phyloP scores from a whole-genome alignment of 331 rosid genomes.

The Stylosanthes scabra region DNA sequence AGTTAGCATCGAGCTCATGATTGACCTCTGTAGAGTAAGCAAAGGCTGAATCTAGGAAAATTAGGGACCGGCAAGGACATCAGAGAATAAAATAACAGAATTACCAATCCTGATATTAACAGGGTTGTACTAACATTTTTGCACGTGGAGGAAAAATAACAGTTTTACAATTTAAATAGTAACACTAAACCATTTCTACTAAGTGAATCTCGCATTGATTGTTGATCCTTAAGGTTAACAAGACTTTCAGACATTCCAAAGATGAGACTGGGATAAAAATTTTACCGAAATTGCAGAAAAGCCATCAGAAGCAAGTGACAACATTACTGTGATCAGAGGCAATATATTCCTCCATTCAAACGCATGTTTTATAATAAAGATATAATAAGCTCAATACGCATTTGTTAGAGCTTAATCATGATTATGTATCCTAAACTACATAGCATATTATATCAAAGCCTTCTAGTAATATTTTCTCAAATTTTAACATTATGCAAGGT shows the following conservation, averaged over 20 bases:
- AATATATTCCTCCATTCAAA: background rate
- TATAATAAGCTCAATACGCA: constrained; percentile 8
- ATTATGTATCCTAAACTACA: background rate
- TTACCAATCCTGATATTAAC: background rate
- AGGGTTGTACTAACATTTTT: background rate
- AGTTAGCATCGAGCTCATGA: background rate
- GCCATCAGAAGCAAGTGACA: background rate
- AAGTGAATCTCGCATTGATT: background rate
- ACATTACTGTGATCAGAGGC: background rate
- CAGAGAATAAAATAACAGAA: constrained; percentile 11
- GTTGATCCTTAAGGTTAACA: constrained; percentile 4
- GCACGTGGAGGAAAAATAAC: background rate
- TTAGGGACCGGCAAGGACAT: background rate
- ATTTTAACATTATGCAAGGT: constrained; percentile 16
- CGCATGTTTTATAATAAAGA: constrained; percentile 4
- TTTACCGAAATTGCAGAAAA: background rate
- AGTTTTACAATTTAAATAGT: background rate
- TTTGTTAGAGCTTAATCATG: constrained; percentile 16
- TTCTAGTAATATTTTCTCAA: constrained; percentile 4
- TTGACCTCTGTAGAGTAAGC: background rate
- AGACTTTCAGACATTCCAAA: background rate
- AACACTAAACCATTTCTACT: background rate
- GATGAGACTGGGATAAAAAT: background rate
- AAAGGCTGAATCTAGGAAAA: background rate
- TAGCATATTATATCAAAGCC: constrained; percentile 12